Evolutionary conservation across 192 early-diverging fungal species (phyloP), one percentile per base, ranked within the genome.

Genomic region (Podila epicladia): DNA sequence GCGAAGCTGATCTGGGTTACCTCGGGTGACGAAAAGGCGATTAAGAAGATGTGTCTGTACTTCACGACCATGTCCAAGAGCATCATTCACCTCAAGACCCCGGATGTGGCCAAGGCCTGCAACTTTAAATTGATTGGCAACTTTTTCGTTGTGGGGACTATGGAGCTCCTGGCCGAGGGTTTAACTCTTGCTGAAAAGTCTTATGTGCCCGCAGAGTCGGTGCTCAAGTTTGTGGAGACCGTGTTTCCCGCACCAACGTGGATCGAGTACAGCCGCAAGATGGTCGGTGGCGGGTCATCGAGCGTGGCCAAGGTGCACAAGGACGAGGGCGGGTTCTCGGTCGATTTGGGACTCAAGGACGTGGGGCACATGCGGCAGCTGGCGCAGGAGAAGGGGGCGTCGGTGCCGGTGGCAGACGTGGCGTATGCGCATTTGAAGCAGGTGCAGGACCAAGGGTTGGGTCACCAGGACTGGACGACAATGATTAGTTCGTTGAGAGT

Each of bases 51-150:
- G 31, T 72, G 70, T 29, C 45, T 72, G 4, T 79, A 79, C 32
- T 72, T 79, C 51, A 78, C 69, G 4, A 71, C 69, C 15, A 71
- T 78, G 75, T 65, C 61, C 55, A 71, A 57, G 51, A 64, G 62
- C 28, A 80, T 80, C 15, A 80, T 80, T 41, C 71, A 80, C 48
- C 77, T 73, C 71, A 80, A 80, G 62, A 80, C 89, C 4, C 35
- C 72, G 2, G 84, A 91, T 62, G 82, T 83, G 3, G 74, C 72
- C 33, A 65, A 82, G 3, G 89, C 89, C 2, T 85, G 87, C 3
- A 76, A 67, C 13, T 88, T 90, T 67, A 94, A 94, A 64, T 78
- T 94, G 7, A 73, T 88, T 24, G 92, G 91, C 55, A 93, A 94
- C 67, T 94, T 89, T 62, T 87, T 94, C 67, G 73, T 93, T 9